Base-by-base conservation (phyloP, 208 protist species). In the Herpetomonas tarakana region DNA sequence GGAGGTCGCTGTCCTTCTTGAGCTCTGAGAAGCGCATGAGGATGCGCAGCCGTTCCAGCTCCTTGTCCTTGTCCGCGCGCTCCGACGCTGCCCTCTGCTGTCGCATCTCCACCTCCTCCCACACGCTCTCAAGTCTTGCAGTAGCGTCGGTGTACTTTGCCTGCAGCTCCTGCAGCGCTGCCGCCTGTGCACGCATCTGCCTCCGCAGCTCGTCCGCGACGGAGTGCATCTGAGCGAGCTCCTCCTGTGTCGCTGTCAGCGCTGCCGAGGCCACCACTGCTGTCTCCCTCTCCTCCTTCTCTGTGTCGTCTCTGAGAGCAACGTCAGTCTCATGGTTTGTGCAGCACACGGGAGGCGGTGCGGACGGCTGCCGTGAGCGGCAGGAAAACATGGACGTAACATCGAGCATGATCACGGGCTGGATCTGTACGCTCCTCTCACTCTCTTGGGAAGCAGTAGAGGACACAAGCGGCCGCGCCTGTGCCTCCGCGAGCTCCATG, bases 21-120 rank as follows among this genome's bases (percentile, higher is more conserved):
- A 90, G 60, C 56, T 90, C 78, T 18, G 83, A 90, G 51, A 90
- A 90, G 51, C 83, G 78, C 73, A 90, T 74, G 24, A 90, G 50
- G n/a, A 83, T 47, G 19, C 83, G 83, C 24, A 90, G 71, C 11
- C 83, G 71, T 11, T 56, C 64, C 35, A 90, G 62, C 65, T 90
- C 83, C 31, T 63, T 59, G 47, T 79, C 68, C 59, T 83, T 83
- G 18, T 22, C 49, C 14, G 21, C 35, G 53, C 59, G 59, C 35
- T 61, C 35, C 26, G 19, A 21, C 46, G 50, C 35, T 21, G 7
- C 27, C 27, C n/a, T 54, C 2, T 2, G 3, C 44, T 76, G 58
- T 52, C 66, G 29, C 11, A 31, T 24, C 22, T 35, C 29, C 24
- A 65, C 63, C 19, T 65, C 44, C 4, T 45, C 38, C 54, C 58